Conservation (phyloP, 306 rosid species). For the Leucaena leucocephala region DNA sequence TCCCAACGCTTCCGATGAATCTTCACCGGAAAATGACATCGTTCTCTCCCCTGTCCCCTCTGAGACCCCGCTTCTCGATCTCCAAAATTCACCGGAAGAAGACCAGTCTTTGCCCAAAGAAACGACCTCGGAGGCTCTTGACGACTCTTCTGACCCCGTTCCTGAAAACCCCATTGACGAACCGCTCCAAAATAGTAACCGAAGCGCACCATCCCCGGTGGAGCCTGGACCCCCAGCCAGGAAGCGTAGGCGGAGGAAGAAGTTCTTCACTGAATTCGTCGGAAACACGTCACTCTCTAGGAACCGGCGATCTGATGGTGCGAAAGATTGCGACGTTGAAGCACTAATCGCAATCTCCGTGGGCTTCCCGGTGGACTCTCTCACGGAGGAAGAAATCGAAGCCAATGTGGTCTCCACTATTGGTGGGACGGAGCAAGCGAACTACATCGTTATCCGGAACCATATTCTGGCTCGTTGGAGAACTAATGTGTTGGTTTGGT, state of each 20-base stretch:
- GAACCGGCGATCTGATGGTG: slow-evolving; percentile 64
- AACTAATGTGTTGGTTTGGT: slow-evolving; percentile 72
- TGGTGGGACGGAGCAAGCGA: slow-evolving; percentile 81
- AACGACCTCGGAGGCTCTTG: slow-evolving; percentile 47
- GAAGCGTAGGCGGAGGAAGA: slow-evolving; percentile 87
- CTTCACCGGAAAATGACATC: slow-evolving; percentile 53
- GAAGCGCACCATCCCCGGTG: slow-evolving; percentile 30
- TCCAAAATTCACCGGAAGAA: slow-evolving; percentile 36
- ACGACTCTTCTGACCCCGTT: slow-evolving; percentile 63
- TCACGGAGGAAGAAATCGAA: slow-evolving; percentile 89
- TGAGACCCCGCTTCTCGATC: slow-evolving; percentile 36
- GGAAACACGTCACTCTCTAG: slow-evolving; percentile 53
- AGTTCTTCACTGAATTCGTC: slow-evolving; percentile 77
- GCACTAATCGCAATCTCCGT: slow-evolving; percentile 81
- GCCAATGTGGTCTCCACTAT: slow-evolving; percentile 76
- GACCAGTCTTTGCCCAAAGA: slow-evolving; percentile 53
- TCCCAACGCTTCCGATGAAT: slow-evolving; percentile 39
- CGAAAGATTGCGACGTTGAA: slow-evolving; percentile 74
- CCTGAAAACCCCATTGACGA: slow-evolving; percentile 39
- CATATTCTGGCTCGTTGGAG: slow-evolving; percentile 83
- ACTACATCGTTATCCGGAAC: slow-evolving; percentile 75
- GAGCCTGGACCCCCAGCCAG: slow-evolving; percentile 51
- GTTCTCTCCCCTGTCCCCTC: slow-evolving; percentile 43
- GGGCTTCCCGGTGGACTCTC: slow-evolving; percentile 84
- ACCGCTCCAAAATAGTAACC: slow-evolving; percentile 27